Evolutionary conservation across 2,329 filamentous ascomycete species (phyloP).

Genomic region (Chalaropsis ovoidea): DNA sequence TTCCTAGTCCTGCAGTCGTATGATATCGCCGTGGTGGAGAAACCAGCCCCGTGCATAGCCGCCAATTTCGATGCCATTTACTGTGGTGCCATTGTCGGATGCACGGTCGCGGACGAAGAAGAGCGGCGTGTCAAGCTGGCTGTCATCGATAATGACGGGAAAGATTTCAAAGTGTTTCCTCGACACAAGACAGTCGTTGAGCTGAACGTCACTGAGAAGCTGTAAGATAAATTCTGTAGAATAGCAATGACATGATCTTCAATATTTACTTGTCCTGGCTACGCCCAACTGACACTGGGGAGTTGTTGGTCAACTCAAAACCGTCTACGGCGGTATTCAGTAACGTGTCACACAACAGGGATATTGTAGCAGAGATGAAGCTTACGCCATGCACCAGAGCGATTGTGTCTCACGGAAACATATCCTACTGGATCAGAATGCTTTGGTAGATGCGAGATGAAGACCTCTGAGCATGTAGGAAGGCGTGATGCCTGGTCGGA

Average conservation of each 20-base stretch:
- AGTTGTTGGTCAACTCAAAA: conserved; percentile 15
- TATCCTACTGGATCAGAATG: conserved; percentile 3
- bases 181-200: conserved; percentile 21
- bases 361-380: neutral
- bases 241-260: no score
- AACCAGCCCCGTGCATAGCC: conserved; percentile 38
- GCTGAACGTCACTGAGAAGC: conserved; percentile 11
- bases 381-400: conserved; percentile 19
- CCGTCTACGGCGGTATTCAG: conserved; percentile 18
- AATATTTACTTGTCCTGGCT: conserved; percentile 16
- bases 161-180: conserved; percentile 25
- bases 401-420: conserved; percentile 18
- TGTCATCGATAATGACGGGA: conserved; percentile 22
- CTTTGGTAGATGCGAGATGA: conserved; percentile 6
- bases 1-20: conserved; percentile 36
- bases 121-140: conserved; percentile 9
- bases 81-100: conserved; percentile 45
- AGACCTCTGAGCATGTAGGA: neutral
- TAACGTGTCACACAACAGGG: neutral
- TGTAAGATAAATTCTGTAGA: neutral
- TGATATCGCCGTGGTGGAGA: conserved; percentile 42
- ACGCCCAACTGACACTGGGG: conserved; percentile 20
- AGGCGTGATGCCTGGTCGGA: neutral
- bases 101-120: conserved; percentile 48
- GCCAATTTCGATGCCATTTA: conserved; percentile 41